Evolutionary conservation across 176 grass and related monocot genomes (phyloP), one percentile per base, ranked within the genome.

Genomic region (Lolium rigidum): DNA sequence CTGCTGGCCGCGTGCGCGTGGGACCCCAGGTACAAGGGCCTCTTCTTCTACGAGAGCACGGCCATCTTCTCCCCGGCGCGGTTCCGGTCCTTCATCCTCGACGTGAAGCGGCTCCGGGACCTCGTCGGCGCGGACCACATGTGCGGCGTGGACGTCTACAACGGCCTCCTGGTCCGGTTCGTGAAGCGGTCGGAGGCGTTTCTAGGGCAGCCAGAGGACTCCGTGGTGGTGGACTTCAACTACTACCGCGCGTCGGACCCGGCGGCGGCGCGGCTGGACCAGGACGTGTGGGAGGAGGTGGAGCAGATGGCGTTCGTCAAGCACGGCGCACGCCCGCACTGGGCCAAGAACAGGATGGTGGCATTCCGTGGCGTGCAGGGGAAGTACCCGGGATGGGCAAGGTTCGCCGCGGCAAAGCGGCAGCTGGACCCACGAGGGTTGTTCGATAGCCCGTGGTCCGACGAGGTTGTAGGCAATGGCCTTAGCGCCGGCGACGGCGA

Each of bases 301-400:
- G 93, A 95, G 85, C 96, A 98, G 89, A 84, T 98, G 79, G 96
- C 96, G 44, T 95, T 98, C 78, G 70, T 86, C 12, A 98, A 92
- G 87, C 85, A 95, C 78, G 80, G 87, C 16, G 91, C 96, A 2
- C 77, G 84, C 50, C 96, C 93, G 21, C 96, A 94, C 89, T 98
- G 93, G 83, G 96, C 84, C 9, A 98, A 98, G 90, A 98, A 98
- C 75, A 51, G 91, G 51, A 57, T 88, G n/a, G 70, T 88, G 24
- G 96, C 96, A 28, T 98, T 98, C 90, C 58, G 12, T 0, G 80
- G 90, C 10, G 85, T 94, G 80, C 81, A 46, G 37, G 24, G 44
- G 7, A 98, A 95, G 90, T 98, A 98, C 64, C 88, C 81, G 0
- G 68, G 85, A 6, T 89, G 91, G 87, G 38, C 1, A 5, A 52